phyloP scores from a whole-genome alignment of 352 stramenopile species.

The Phytopythium kandeliae region DNA sequence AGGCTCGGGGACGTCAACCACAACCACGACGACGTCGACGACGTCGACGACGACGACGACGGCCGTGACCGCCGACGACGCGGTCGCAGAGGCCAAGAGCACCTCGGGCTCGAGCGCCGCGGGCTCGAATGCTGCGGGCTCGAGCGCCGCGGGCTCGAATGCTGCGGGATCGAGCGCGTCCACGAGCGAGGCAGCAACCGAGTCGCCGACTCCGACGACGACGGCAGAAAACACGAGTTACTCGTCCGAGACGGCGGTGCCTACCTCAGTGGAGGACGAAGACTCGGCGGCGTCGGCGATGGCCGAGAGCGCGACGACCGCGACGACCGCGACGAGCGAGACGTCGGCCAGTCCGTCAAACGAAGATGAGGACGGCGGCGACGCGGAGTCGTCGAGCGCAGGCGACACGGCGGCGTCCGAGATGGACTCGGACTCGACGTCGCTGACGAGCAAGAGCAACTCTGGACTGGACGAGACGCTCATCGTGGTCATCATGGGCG shows the following conservation, averaged over 20 bases:
- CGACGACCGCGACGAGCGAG: neutral
- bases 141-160: neutral
- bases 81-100: neutral
- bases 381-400: neutral
- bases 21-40: neutral
- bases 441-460: slow-evolving; percentile 14
- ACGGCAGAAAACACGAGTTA: neutral
- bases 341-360: neutral
- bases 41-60: slow-evolving; percentile 5
- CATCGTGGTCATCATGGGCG: slow-evolving; percentile 50
- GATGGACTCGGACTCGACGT: slow-evolving; percentile 9
- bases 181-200: neutral
- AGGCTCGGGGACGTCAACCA: neutral
- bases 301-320: slow-evolving; percentile 1
- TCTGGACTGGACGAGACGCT: slow-evolving; percentile 38
- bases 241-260: neutral
- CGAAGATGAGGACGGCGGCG: neutral
- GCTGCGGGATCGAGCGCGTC: neutral
- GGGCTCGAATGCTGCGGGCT: neutral
- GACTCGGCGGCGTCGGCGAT: neutral
- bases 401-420: slow-evolving; percentile 9
- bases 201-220: neutral
- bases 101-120: neutral
- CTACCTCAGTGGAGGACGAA: neutral
- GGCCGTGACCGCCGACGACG: slow-evolving; percentile 2